These are phyloP conservation scores for Mycena rosella DNA, from an alignment of 768 basidiomycete species.

Conservation along the genomic window DNA sequence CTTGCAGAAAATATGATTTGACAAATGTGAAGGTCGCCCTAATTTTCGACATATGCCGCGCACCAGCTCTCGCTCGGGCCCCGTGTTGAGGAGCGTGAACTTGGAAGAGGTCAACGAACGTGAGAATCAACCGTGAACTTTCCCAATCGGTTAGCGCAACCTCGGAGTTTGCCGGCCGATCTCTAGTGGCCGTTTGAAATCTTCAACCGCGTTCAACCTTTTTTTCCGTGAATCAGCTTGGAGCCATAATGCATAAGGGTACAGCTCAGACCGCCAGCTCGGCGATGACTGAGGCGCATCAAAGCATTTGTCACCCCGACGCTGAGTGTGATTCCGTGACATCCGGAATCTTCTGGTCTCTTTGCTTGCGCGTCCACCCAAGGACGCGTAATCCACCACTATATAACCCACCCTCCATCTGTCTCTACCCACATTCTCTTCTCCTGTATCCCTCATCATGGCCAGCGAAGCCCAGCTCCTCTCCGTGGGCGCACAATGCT, in stretches of 20 bases:
- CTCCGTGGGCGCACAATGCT: constrained; percentile 79
- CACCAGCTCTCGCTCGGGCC: no score
- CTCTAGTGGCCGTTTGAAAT: no score
- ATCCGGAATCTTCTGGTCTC: not conserved
- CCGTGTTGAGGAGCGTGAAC: no score
- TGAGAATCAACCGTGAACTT: no score
- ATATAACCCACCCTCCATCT: not conserved
- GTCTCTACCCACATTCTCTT: constrained; percentile 34
- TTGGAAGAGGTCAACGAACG: no score
- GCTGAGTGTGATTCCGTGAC: not conserved
- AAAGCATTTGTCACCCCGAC: not conserved
- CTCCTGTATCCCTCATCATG: constrained; percentile 37
- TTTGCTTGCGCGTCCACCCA: constrained; percentile 27
- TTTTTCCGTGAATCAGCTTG: no score
- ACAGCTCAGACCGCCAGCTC: no score
- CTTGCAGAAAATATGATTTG: constrained; percentile 29
- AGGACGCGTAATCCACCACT: constrained; percentile 31
- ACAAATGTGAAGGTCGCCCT: constrained; percentile 60
- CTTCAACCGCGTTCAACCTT: no score
- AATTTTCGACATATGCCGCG: not conserved
- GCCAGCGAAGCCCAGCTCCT: constrained; percentile 68
- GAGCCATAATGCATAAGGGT: no score
- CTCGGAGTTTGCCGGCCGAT: no score
- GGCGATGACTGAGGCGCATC: no score
- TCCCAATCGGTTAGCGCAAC: no score